A percentile compares a stretch with the other conserved stretches of the same genome.
Conservation (phyloP, 805 yeast species). For the Teunomyces kruisii region DNA sequence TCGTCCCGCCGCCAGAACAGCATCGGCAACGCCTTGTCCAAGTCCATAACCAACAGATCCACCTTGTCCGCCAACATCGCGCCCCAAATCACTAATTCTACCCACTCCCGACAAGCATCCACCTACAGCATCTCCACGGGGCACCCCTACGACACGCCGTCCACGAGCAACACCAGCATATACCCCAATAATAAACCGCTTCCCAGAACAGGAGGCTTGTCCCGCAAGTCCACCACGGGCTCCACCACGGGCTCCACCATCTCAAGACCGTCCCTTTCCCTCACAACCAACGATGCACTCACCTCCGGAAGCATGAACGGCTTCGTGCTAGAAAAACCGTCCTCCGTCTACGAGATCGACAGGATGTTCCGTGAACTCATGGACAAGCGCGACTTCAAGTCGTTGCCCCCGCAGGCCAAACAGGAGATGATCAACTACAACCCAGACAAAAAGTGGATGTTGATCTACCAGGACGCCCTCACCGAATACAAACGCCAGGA, state of each 20-base stretch:
- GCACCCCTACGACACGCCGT: constrained; percentile 31
- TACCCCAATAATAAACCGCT: constrained; percentile 16
- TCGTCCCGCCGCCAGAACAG: constrained; percentile 12
- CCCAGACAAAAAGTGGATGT: constrained; percentile 84
- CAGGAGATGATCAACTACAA: constrained; percentile 74
- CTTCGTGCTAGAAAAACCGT: constrained; percentile 61
- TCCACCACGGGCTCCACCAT: constrained; percentile 16
- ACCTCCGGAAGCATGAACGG: constrained; percentile 17
- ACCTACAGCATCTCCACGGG: constrained; percentile 34
- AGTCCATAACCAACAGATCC: constrained; percentile 15
- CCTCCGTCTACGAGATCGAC: constrained; percentile 64
- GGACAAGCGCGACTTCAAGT: constrained; percentile 76
- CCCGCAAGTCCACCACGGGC: constrained; percentile 14
- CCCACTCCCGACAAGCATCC: constrained; percentile 41
- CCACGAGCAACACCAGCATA: constrained; percentile 8
- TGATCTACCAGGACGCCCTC: constrained; percentile 81
- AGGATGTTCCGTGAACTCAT: constrained; percentile 74
- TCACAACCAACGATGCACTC: constrained; percentile 16
- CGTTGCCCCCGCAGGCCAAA: constrained; percentile 69
- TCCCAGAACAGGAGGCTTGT: constrained; percentile 9
- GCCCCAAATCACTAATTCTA: constrained; percentile 29
- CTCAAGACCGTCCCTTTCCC: constrained; percentile 25
- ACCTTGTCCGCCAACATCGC: constrained; percentile 14
- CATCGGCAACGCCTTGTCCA: constrained; percentile 13
- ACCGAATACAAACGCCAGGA: constrained; percentile 65